These are phyloP conservation scores for Wickerhamiella qilinensis DNA, from an alignment of 805 yeast species.

Conservation along the genomic window DNA sequence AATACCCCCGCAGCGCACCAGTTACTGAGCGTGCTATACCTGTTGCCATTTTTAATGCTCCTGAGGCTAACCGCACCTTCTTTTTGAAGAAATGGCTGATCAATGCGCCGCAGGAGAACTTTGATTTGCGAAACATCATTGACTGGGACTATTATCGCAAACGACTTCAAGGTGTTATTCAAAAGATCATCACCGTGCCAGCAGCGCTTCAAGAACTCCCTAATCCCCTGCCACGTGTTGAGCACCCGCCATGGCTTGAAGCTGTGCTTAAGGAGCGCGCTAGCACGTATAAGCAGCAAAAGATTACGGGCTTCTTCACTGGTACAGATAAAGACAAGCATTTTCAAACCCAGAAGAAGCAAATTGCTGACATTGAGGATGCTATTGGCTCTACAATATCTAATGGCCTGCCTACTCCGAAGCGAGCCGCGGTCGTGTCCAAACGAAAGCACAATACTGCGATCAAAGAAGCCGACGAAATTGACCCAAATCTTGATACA, in stretches of 20 bases:
- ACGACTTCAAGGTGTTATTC: slow-evolving; percentile 81
- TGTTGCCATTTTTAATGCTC: slow-evolving; percentile 81
- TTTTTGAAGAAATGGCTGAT: slow-evolving; percentile 76
- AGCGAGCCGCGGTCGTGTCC: slow-evolving; percentile 12
- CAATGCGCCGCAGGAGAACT: slow-evolving; percentile 57
- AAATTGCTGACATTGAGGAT: slow-evolving; percentile 61
- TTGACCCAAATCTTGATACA: slow-evolving; percentile 12
- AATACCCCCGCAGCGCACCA: slow-evolving; percentile 69
- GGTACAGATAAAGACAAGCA: slow-evolving; percentile 16
- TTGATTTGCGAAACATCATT: slow-evolving; percentile 75
- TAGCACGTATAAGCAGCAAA: slow-evolving; percentile 59
- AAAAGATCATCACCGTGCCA: slow-evolving; percentile 89
- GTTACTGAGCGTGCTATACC: slow-evolving; percentile 95
- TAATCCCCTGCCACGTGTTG: slow-evolving; percentile 90
- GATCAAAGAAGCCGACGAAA: slow-evolving; percentile 26
- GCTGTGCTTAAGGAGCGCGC: slow-evolving; percentile 41
- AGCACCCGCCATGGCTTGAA: slow-evolving; percentile 86
- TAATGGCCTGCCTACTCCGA: slow-evolving; percentile 12
- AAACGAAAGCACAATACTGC: slow-evolving; percentile 15
- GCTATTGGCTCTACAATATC: slow-evolving; percentile 25
- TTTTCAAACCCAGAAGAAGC: slow-evolving; percentile 17
- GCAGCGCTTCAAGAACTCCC: slow-evolving; percentile 80
- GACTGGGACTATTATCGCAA: slow-evolving; percentile 92
- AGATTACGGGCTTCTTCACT: slow-evolving; percentile 41
- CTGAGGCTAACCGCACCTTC: slow-evolving; percentile 40